phyloP scores from a whole-genome alignment of 1,284 basidiomycete genomes.

The Puccinia horiana region DNA sequence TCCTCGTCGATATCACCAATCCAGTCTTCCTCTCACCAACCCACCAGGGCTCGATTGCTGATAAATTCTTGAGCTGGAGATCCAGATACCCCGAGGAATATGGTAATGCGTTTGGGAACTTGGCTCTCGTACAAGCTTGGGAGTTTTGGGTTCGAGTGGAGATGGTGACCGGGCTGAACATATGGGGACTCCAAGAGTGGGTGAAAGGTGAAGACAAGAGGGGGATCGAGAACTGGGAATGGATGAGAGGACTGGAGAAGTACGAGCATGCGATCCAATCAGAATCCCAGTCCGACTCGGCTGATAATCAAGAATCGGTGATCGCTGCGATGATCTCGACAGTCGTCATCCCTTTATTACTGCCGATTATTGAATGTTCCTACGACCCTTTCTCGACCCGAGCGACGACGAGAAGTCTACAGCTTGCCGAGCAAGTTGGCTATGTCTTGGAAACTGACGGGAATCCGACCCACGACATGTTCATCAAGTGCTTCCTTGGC shows the following conservation, averaged over 20 bases:
- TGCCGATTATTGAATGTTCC: constrained; percentile 70
- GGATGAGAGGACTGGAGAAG: constrained; percentile 42
- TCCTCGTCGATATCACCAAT: constrained; percentile 78
- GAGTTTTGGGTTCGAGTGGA: constrained; percentile 92
- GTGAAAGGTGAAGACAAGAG: constrained; percentile 33
- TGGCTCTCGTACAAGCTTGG: constrained; percentile 87
- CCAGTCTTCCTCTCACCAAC: constrained; percentile 80
- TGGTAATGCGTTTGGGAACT: constrained; percentile 80
- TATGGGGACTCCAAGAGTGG: constrained; percentile 66
- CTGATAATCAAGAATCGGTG: constrained; percentile 57
- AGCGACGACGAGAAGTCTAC: constrained; percentile 68
- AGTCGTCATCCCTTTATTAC: constrained; percentile 74
- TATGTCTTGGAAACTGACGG: constrained; percentile 41
- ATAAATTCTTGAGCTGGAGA: constrained; percentile 79
- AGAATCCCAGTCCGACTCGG: neutral
- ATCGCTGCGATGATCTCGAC: constrained; percentile 83
- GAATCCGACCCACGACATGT: constrained; percentile 37
- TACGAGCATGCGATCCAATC: constrained; percentile 32
- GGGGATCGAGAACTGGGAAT: constrained; percentile 48
- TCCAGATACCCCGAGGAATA: constrained; percentile 77
- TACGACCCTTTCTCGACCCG: constrained; percentile 78
- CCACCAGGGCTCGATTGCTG: constrained; percentile 65
- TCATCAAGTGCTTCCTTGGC: constrained; percentile 33
- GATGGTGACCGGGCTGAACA: constrained; percentile 76
- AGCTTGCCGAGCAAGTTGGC: constrained; percentile 76